These are phyloP conservation scores for Nemania diffusa DNA, from an alignment of 2,329 filamentous ascomycete species.

Conservation along the genomic window DNA sequence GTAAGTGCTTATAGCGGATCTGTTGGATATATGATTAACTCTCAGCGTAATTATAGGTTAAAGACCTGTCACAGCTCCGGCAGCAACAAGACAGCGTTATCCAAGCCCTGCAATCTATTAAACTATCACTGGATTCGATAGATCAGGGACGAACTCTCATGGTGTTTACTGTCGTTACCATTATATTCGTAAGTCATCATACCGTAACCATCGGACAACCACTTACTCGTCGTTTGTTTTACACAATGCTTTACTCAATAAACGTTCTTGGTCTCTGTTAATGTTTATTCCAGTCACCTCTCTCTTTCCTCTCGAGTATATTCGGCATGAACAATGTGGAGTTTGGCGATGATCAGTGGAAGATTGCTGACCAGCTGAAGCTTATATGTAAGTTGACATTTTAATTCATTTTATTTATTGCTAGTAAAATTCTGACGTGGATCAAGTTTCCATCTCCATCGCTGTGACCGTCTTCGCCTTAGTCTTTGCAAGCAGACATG, in stretches of 20 bases:
- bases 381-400: slow-evolving; percentile 21
- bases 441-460: slow-evolving; percentile 19
- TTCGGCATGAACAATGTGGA: slow-evolving; percentile 54
- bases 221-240: too few species aligned
- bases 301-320: slow-evolving; percentile 52
- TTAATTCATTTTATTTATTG: not conserved
- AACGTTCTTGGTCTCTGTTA: not conserved
- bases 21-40: not conserved
- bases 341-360: slow-evolving; percentile 24
- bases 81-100: slow-evolving; percentile 51
- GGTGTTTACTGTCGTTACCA: slow-evolving; percentile 51
- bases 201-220: too few species aligned
- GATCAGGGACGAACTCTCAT: slow-evolving; percentile 49
- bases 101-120: slow-evolving; percentile 48
- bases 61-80: slow-evolving; percentile 48
- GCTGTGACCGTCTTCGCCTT: slow-evolving; percentile 13
- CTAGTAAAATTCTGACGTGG: not conserved
- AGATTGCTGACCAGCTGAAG: slow-evolving; percentile 18
- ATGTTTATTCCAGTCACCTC: slow-evolving; percentile 45
- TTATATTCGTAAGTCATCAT: slow-evolving; percentile 50
- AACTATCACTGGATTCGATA: slow-evolving; percentile 47
- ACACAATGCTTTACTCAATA: not conserved
- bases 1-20: not conserved
- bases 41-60: slow-evolving; percentile 31
- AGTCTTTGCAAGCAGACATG: slow-evolving; percentile 19